phyloP scores from a whole-genome alignment of 192 early-diverging fungal species.

The Podila verticillata region DNA sequence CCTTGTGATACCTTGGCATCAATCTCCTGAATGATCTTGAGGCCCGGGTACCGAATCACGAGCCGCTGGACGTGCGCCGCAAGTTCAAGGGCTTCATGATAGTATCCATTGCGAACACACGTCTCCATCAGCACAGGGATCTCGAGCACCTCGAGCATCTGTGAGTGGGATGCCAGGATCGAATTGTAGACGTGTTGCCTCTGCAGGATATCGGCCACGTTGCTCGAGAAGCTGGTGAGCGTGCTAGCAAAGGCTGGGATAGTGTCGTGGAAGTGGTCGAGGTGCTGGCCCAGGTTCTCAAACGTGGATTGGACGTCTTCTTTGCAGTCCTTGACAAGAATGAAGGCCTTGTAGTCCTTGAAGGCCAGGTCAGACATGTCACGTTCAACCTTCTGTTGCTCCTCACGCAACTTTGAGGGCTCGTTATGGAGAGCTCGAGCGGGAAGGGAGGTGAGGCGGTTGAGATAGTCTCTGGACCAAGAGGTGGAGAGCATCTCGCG shows the following conservation, averaged over 20 bases:
- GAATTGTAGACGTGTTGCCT: slow-evolving; percentile 55
- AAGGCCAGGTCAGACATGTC: slow-evolving; percentile 74
- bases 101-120: slow-evolving; percentile 82
- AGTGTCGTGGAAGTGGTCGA: slow-evolving; percentile 55
- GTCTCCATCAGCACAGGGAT: slow-evolving; percentile 86
- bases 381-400: slow-evolving; percentile 61
- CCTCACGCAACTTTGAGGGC: slow-evolving; percentile 60
- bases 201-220: slow-evolving; percentile 39
- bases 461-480: slow-evolving; percentile 71
- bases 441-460: slow-evolving; percentile 67
- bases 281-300: slow-evolving; percentile 54
- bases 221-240: slow-evolving; percentile 53
- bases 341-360: slow-evolving; percentile 72
- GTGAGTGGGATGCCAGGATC: slow-evolving; percentile 63
- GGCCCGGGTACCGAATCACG: slow-evolving; percentile 62
- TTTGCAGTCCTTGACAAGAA: slow-evolving; percentile 70
- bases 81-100: slow-evolving; percentile 87
- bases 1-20: slow-evolving; percentile 68
- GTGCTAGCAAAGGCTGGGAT: slow-evolving; percentile 62
- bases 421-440: slow-evolving; percentile 68
- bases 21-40: slow-evolving; percentile 67
- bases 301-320: slow-evolving; percentile 60
- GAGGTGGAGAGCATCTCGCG: slow-evolving; percentile 49
- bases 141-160: slow-evolving; percentile 76
- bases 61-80: slow-evolving; percentile 71